Evolutionary conservation across 208 protist species (phyloP).

Genomic region (Trypanosoma cruzi): DNA sequence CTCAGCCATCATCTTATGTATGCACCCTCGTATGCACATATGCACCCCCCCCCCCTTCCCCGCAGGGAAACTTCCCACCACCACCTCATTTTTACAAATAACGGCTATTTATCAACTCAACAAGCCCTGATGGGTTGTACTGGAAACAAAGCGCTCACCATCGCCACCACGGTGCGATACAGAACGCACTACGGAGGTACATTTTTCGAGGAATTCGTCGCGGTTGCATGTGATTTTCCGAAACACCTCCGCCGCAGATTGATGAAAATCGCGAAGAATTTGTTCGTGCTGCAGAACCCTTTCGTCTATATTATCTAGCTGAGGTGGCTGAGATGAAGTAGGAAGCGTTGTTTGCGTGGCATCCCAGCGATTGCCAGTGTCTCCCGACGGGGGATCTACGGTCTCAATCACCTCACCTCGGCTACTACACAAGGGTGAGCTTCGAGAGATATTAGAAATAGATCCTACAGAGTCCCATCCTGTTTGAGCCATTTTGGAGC

Average conservation of each 20-base stretch:
- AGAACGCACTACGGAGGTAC: conserved; percentile 59
- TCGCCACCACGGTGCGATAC: conserved; percentile 8
- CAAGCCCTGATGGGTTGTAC: too few relatives aligned
- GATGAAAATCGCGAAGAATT: conserved; percentile 63
- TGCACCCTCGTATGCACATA: too few relatives aligned
- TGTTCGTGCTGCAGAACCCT: conserved; percentile 48
- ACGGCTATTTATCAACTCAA: too few relatives aligned
- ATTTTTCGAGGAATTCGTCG: conserved; percentile 73
- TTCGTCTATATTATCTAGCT: conserved; percentile 19
- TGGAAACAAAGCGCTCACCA: too few relatives aligned
- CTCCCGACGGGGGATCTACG: background rate
- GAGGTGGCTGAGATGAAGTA: background rate
- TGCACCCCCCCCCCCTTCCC: too few relatives aligned
- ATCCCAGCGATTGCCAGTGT: background rate
- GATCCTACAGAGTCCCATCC: conserved; percentile 53
- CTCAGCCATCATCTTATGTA: too few relatives aligned
- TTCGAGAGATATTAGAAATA: conserved; percentile 68
- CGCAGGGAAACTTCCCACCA: too few relatives aligned
- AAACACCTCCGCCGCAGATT: conserved; percentile 75
- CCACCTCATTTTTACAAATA: too few relatives aligned
- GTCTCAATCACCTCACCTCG: conserved; percentile 21
- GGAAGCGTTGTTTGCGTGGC: background rate
- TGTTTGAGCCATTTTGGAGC: background rate
- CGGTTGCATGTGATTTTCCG: conserved; percentile 70
- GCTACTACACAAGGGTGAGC: conserved; percentile 62